Percentiles rank a stretch among this genome's conserved stretches.
Conservation (phyloP, 306 rosid species). For the Sechiopsis laciniata region DNA sequence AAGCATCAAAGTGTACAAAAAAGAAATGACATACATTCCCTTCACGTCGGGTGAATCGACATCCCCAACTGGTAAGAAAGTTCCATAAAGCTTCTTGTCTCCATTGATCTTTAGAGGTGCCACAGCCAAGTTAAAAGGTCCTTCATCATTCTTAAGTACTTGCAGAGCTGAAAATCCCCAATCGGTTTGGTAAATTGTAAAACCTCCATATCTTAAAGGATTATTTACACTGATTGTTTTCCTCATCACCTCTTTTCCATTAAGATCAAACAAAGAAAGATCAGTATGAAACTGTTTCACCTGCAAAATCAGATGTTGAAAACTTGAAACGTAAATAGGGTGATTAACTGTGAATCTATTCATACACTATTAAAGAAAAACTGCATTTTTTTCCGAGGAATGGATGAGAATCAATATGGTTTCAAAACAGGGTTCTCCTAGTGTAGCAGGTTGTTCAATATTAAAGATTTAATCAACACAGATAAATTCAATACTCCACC, state of each 20-base stretch:
- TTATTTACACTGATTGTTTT: conserved; percentile 88
- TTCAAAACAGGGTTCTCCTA: not conserved
- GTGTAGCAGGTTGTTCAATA: not conserved
- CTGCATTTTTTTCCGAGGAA: not conserved
- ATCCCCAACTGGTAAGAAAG: conserved; percentile 85
- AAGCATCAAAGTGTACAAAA: not conserved
- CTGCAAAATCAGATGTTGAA: conserved; percentile 31
- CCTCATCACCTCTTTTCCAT: conserved; percentile 84
- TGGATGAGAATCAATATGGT: not conserved
- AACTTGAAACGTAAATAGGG: not conserved
- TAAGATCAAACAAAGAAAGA: conserved; percentile 61
- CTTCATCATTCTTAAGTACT: conserved; percentile 72
- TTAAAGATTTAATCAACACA: too few relatives aligned
- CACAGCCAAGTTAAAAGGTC: conserved; percentile 93
- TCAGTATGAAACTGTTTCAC: conserved; percentile 84
- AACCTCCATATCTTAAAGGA: conserved; percentile 75
- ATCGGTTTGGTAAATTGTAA: conserved; percentile 92
- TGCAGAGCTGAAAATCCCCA: conserved; percentile 89
- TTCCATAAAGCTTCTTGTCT: conserved; percentile 87
- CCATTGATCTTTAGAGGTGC: conserved; percentile 89
- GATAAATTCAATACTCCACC: too few relatives aligned
- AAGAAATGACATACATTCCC: conserved; percentile 64
- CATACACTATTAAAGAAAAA: not conserved
- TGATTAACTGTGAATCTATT: not conserved
- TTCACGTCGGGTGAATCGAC: conserved; percentile 58